Percentiles rank a stretch among this genome's conserved stretches.
These are phyloP conservation scores for Umbelopsis vinacea DNA, from an alignment of 192 early-diverging fungal species.

Conservation along the genomic window DNA sequence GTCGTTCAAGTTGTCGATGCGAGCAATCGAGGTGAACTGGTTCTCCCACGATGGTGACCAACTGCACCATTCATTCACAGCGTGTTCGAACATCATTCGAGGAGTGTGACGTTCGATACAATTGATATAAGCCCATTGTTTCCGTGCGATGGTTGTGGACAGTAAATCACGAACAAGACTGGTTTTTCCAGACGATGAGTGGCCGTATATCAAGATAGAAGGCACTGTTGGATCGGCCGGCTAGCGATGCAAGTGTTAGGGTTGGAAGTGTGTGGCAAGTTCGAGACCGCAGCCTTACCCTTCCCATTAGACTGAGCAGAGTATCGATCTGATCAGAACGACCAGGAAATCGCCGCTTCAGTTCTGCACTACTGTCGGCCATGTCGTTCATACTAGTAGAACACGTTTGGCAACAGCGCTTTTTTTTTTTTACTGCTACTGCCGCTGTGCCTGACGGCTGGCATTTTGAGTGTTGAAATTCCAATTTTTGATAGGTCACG, in stretches of 20 bases:
- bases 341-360: constrained; percentile 46
- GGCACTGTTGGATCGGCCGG: constrained; percentile 44
- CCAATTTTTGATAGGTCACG: too few species aligned
- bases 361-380: constrained; percentile 7
- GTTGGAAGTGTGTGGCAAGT: background rate
- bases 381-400: background rate
- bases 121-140: constrained; percentile 63
- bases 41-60: constrained; percentile 52
- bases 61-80: constrained; percentile 66
- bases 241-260: constrained; percentile 3
- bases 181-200: constrained; percentile 55
- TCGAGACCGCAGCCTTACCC: constrained; percentile 26
- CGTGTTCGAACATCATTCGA: constrained; percentile 79
- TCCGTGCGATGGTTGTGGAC: constrained; percentile 6
- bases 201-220: constrained; percentile 52
- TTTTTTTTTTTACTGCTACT: too few species aligned
- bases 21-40: constrained; percentile 48
- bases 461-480: too few species aligned
- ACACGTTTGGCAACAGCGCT: too few species aligned
- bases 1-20: constrained; percentile 73
- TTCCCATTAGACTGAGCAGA: constrained; percentile 49
- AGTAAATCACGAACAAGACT: constrained; percentile 43
- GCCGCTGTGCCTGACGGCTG: too few species aligned
- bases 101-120: constrained; percentile 79
- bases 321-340: constrained; percentile 47